Conservation (phyloP, 1,284 basidiomycete species). For the Austroboletus niveus region DNA sequence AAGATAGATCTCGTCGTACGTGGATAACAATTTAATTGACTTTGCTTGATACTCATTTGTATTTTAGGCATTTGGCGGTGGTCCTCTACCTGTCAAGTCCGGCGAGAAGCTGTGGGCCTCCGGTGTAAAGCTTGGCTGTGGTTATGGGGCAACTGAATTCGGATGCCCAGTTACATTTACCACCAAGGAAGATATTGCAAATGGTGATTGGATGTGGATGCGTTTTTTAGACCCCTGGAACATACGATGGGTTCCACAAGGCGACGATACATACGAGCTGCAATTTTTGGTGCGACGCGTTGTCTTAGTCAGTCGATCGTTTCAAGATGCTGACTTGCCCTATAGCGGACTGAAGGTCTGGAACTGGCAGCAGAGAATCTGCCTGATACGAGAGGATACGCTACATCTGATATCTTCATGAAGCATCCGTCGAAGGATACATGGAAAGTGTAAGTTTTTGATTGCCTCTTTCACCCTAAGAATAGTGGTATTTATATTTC, state of each 20-base stretch:
- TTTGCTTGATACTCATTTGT: not conserved
- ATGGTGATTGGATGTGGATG: conserved; percentile 35
- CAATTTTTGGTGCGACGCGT: conserved; percentile 30
- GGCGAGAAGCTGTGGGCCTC: conserved; percentile 21
- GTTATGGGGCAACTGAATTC: conserved; percentile 31
- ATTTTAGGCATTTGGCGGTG: conserved; percentile 24
- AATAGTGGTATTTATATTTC: not conserved
- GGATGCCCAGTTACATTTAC: conserved; percentile 8
- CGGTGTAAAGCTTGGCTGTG: conserved; percentile 16
- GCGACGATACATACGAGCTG: conserved; percentile 32
- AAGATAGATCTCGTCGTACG: conserved; percentile 19
- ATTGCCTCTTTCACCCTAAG: fast-evolving
- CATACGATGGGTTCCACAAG: conserved; percentile 30
- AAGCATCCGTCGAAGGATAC: conserved; percentile 30
- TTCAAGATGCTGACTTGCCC: not conserved
- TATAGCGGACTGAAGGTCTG: conserved; percentile 3
- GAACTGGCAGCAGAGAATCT: conserved; percentile 26
- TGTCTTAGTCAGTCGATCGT: too few species aligned
- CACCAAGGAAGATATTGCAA: conserved; percentile 8
- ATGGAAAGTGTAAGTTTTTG: conserved; percentile 24
- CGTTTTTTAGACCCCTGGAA: conserved; percentile 15
- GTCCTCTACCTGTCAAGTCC: conserved; percentile 22
- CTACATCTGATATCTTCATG: conserved; percentile 30
- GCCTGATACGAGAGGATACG: conserved; percentile 28
- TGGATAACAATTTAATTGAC: not conserved